These are phyloP conservation scores for Stephania cephalantha DNA, from an alignment of 164 flowering plant species.

Conservation along the genomic window DNA sequence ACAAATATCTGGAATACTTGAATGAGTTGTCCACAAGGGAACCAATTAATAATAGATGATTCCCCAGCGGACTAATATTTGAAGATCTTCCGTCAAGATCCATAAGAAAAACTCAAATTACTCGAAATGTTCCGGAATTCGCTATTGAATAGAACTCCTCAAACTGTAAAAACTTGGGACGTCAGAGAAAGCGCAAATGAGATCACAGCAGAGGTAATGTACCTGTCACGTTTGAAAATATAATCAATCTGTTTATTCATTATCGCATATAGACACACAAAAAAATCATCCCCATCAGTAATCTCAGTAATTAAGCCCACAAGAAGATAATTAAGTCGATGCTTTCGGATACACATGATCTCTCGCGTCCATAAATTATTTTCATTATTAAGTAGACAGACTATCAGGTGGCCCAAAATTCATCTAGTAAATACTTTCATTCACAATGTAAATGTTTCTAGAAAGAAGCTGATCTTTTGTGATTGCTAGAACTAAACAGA, in stretches of 20 bases:
- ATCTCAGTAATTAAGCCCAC: neutral
- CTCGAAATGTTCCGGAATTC: conserved; percentile 31
- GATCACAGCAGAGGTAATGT: neutral
- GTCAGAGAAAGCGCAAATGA: neutral
- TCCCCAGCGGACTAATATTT: conserved; percentile 29
- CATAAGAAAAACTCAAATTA: conserved; percentile 35
- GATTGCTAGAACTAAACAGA: neutral
- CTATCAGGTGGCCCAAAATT: neutral
- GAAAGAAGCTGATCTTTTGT: neutral
- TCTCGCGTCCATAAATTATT: neutral
- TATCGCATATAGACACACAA: neutral
- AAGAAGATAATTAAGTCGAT: neutral
- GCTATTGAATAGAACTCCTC: neutral
- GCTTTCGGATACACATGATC: neutral
- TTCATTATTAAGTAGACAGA: neutral
- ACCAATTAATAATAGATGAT: conserved; percentile 31
- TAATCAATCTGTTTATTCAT: neutral
- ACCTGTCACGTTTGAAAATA: conserved; percentile 5
- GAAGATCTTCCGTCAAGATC: conserved; percentile 50
- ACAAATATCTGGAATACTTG: conserved; percentile 21
- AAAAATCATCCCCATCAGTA: neutral
- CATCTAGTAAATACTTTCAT: neutral
- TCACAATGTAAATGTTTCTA: neutral
- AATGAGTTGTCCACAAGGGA: conserved; percentile 39
- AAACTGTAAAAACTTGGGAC: neutral